Evolutionary conservation across 345 rosid genomes (phyloP), one percentile per base, ranked within the genome.

Genomic region (Euphorbia lathyris): DNA sequence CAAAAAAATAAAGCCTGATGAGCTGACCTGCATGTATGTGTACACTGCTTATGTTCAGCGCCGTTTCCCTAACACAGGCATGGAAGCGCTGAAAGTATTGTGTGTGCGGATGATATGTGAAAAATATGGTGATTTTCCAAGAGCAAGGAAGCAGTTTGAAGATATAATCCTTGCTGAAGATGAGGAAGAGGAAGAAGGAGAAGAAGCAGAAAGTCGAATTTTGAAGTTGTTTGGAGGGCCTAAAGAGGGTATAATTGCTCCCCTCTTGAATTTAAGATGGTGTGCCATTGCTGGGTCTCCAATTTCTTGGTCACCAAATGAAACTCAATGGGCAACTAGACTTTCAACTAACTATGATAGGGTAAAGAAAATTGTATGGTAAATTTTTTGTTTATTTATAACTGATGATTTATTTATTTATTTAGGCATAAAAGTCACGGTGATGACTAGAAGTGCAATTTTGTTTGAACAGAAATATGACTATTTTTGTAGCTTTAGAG

Each of bases 51-150:
- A 91, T 22, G 79, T 80, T 17, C 74, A 71, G 22, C 43, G 68
- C 14, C 83, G 83, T 51, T 84, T 76, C 74, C 70, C 77, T 56
- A 67, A 68, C 43, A 83, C 81, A 13, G 97, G 90, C 9, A 6
- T 84, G 32, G 95, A 90, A 83, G 97, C 97, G 0, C 79, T 94
- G 86, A 86, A 85, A 63, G 88, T 91, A 77, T 69, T 91, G 61
- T 82, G 91, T 52, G 65, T 88, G 80, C 78, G 86, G 68, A 92
- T 91, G 96, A 82, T 95, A 72, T 65, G 58, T 30, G 66, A 76
- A 70, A 86, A 81, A 27, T 86, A 67, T 11, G 53, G 59, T 53
- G 63, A 56, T 61, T 71, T 84, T 19, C 71, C 75, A 74, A 89
- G 85, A 63, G 80, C 53, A 77, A 86, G 59, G 77, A 69, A 20